Percentiles rank a stretch among this genome's conserved stretches.
Conservation (phyloP, 495 filamentous ascomycete genomes). For the Aspergillus heteromorphus region DNA sequence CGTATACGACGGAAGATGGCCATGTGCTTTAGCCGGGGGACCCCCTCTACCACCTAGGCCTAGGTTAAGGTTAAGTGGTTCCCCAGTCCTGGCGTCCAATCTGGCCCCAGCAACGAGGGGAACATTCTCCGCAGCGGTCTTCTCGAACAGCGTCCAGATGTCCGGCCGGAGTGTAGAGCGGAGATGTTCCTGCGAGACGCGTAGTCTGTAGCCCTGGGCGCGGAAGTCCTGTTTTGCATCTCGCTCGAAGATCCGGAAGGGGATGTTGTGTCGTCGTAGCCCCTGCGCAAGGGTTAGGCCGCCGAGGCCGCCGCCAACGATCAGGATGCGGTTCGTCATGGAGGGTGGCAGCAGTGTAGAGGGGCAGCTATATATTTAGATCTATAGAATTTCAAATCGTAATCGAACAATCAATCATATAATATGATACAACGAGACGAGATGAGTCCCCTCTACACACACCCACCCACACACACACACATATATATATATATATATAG, state of each 20-base stretch:
- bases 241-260: conserved; percentile 49
- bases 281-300: conserved; percentile 50
- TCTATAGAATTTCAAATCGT: no score
- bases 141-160: conserved; percentile 44
- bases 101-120: neutral
- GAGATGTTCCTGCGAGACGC: conserved; percentile 47
- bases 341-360: no score
- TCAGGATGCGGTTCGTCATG: conserved; percentile 24
- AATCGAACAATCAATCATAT: no score
- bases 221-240: conserved; percentile 30
- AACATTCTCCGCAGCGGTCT: conserved; percentile 41
- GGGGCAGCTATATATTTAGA: no score
- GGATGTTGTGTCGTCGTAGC: conserved; percentile 45
- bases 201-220: conserved; percentile 42
- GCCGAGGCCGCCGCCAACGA: conserved; percentile 50
- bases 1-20: conserved; percentile 12
- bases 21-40: conserved; percentile 7
- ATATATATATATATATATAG: no score
- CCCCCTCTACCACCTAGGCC: conserved; percentile 15
- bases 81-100: neutral
- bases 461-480: no score
- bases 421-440: no score
- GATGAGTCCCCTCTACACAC: no score
- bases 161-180: conserved; percentile 43
- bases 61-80: conserved; percentile 10